Evolutionary conservation across 495 filamentous ascomycete species (phyloP).

Genomic region (Diplogelasinospora grovesii): DNA sequence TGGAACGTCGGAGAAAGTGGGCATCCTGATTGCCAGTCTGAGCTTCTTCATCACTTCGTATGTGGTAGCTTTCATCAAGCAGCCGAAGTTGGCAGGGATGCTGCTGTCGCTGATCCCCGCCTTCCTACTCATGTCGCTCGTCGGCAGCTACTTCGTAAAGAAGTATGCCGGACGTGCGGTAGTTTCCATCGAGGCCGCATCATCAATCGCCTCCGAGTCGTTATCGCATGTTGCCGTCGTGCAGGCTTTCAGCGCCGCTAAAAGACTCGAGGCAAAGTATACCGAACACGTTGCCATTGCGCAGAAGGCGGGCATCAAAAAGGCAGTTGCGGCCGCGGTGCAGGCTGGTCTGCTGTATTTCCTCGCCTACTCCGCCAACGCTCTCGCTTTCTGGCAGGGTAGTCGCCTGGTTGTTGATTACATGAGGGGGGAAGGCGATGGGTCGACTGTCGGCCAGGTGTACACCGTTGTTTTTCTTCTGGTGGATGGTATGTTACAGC

Average conservation of each 20-base stretch:
- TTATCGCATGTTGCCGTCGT: slow-evolving; percentile 82
- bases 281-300: slow-evolving; percentile 60
- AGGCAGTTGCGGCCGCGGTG: slow-evolving; percentile 56
- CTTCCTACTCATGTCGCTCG: slow-evolving; percentile 55
- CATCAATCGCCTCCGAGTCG: slow-evolving; percentile 80
- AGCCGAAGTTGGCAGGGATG: slow-evolving; percentile 44
- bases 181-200: slow-evolving; percentile 39
- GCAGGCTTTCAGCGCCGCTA: slow-evolving; percentile 79
- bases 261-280: slow-evolving; percentile 74
- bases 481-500: slow-evolving; percentile 28
- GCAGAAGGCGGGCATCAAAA: slow-evolving; percentile 65
- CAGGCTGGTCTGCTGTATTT: slow-evolving; percentile 76
- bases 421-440: slow-evolving; percentile 34
- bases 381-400: slow-evolving; percentile 90
- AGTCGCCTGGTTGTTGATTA: slow-evolving; percentile 64
- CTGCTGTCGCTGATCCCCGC: slow-evolving; percentile 55
- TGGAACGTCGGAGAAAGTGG: slow-evolving; percentile 61
- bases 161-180: slow-evolving; percentile 48
- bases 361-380: slow-evolving; percentile 79
- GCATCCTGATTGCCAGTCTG: slow-evolving; percentile 48
- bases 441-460: slow-evolving; percentile 16
- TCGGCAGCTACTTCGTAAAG: slow-evolving; percentile 51
- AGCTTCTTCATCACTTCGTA: slow-evolving; percentile 58
- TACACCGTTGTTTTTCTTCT: slow-evolving; percentile 26
- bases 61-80: slow-evolving; percentile 56